phyloP scores from a whole-genome alignment of 257 asterid genomes.

The Galeopsis tetrahit region DNA sequence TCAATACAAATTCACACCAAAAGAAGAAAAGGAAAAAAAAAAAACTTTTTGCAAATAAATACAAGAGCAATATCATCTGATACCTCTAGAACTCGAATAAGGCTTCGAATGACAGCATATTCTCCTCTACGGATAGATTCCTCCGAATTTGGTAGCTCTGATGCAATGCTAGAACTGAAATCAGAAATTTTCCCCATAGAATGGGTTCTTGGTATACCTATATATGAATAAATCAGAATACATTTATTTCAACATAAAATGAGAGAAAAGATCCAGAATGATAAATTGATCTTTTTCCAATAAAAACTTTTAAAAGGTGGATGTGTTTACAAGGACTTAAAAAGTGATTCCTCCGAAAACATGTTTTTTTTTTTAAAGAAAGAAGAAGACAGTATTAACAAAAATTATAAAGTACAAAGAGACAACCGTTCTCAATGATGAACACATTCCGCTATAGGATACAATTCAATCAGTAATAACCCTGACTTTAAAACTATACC shows the following conservation, averaged over 20 bases:
- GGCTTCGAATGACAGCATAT: constrained; percentile 92
- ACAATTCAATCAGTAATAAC: too few species aligned
- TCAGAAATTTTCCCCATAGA: constrained; percentile 85
- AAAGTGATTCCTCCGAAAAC: constrained; percentile 14
- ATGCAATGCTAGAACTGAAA: constrained; percentile 58
- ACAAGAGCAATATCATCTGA: constrained; percentile 33
- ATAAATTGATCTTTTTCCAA: constrained; percentile 20
- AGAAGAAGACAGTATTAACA: not conserved
- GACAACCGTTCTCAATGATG: not conserved
- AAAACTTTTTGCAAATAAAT: constrained; percentile 15
- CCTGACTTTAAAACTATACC: not conserved
- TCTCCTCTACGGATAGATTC: constrained; percentile 95
- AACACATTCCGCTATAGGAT: not conserved
- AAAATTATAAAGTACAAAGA: not conserved
- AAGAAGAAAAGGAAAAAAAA: not conserved
- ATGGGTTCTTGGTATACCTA: constrained; percentile 81
- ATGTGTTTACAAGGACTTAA: constrained; percentile 13
- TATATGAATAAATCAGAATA: constrained; percentile 35
- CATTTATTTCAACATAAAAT: constrained; percentile 31
- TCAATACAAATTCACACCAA: constrained; percentile 47
- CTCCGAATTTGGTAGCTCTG: constrained; percentile 71
- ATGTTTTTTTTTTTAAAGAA: not conserved
- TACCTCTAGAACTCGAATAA: constrained; percentile 96
- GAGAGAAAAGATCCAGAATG: constrained; percentile 34
- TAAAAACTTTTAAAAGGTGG: not conserved